Percentiles rank a stretch among this genome's conserved stretches.
phyloP scores from a whole-genome alignment of 2,329 filamentous ascomycete genomes.

The Huntiella abstrusa region DNA sequence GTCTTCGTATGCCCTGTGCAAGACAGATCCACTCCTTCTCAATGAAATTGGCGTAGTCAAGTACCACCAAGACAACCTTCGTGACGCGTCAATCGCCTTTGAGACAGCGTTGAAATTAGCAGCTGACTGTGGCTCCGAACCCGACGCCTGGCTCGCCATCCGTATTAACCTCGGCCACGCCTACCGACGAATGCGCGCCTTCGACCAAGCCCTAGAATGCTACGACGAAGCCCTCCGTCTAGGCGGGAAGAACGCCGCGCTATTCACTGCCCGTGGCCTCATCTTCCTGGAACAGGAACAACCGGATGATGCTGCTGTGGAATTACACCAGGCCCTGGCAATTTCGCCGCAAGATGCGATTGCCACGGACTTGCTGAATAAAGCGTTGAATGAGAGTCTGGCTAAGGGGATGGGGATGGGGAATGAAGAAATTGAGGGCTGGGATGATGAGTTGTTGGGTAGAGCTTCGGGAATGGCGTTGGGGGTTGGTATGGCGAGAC shows the following conservation, averaged over 20 bases:
- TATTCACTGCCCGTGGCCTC: slow-evolving; percentile 70
- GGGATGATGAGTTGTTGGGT: slow-evolving; percentile 34
- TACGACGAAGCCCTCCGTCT: slow-evolving; percentile 78
- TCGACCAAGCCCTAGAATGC: slow-evolving; percentile 53
- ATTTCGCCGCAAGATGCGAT: slow-evolving; percentile 65
- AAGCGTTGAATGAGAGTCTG: slow-evolving; percentile 47
- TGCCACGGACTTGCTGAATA: slow-evolving; percentile 58
- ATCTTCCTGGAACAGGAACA: slow-evolving; percentile 61
- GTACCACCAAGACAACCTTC: slow-evolving; percentile 70
- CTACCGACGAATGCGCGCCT: slow-evolving; percentile 51
- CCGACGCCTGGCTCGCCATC: slow-evolving; percentile 64
- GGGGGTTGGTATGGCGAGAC: slow-evolving; percentile 20
- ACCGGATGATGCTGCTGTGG: slow-evolving; percentile 58
- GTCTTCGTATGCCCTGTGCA: slow-evolving; percentile 67
- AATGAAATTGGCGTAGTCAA: slow-evolving; percentile 95
- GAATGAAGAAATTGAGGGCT: slow-evolving; percentile 26
- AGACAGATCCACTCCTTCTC: slow-evolving; percentile 70
- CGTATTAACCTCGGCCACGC: slow-evolving; percentile 82
- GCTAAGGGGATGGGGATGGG: slow-evolving; percentile 23
- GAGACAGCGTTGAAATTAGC: slow-evolving; percentile 58
- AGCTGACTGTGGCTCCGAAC: slow-evolving; percentile 62
- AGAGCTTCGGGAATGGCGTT: slow-evolving; percentile 3
- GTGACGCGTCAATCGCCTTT: slow-evolving; percentile 62
- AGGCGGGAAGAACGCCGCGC: slow-evolving; percentile 57
- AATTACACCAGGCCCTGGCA: slow-evolving; percentile 69